Percentiles rank a stretch among this genome's conserved stretches.
Conservation (phyloP, 768 basidiomycete species). For the Agaricus subrufescens region DNA sequence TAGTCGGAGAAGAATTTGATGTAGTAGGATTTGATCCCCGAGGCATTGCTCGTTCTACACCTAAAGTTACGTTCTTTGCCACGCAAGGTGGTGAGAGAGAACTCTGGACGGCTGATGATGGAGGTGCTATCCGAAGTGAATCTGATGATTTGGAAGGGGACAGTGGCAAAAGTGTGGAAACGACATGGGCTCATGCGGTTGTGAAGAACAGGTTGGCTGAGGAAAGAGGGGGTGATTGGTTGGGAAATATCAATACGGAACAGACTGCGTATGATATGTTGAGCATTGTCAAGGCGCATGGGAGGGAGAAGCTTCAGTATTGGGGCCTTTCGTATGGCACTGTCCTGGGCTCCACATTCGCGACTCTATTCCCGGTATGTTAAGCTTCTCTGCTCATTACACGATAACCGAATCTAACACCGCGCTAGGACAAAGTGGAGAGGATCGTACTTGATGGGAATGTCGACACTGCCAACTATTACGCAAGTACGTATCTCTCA, state of each 20-base stretch:
- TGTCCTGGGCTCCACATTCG: slow-evolving; percentile 18
- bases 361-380: slow-evolving; percentile 17
- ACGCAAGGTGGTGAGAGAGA: not conserved
- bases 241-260: slow-evolving; percentile 30
- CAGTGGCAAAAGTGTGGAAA: slow-evolving; percentile 16
- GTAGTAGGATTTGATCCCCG: slow-evolving; percentile 44
- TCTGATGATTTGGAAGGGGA: not conserved
- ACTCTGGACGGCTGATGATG: slow-evolving; percentile 3
- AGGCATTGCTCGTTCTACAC: slow-evolving; percentile 32
- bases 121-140: slow-evolving; percentile 22
- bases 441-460: slow-evolving; percentile 36
- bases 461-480: slow-evolving; percentile 36
- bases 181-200: slow-evolving; percentile 27
- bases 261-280: slow-evolving; percentile 34
- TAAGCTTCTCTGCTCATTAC: not conserved
- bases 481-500: slow-evolving; percentile 21
- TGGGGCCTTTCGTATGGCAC: slow-evolving; percentile 27
- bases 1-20: slow-evolving; percentile 41
- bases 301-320: slow-evolving; percentile 27
- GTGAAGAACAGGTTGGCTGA: slow-evolving; percentile 26
- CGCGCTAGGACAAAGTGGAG: slow-evolving; percentile 30
- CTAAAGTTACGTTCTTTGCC: slow-evolving; percentile 30
- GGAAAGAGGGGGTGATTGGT: slow-evolving; percentile 17
- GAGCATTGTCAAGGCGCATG: slow-evolving; percentile 26
- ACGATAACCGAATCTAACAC: not conserved